Base-by-base conservation (phyloP, 495 filamentous ascomycete genomes). In the Xylaria acuta region DNA sequence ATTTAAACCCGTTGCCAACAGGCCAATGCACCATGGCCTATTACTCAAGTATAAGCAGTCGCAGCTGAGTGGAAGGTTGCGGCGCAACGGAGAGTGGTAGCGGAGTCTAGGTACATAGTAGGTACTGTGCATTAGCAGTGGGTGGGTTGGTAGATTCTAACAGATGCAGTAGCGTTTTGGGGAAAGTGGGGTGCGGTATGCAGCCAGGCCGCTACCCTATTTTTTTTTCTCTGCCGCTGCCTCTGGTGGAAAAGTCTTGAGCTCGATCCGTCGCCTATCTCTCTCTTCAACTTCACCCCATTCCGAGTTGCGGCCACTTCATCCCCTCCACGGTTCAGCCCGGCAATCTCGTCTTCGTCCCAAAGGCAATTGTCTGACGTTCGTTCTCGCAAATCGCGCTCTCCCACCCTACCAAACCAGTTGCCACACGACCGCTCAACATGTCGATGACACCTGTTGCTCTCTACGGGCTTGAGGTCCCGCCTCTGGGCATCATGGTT, bases 391-490 rank as follows among this genome's bases (percentile, higher is more conserved):
- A 70, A 27, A 11, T 14, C 34, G 51, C 30, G 34, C 40, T 22
- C 40, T 70, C 38, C 38, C 45, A 41, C 45, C 22, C 32, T 63
- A 43, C 45, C n/a, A 36, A 30, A 53, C 45, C 34, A 11, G 12
- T 5, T 36, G 16, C n/a, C 11, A n/a, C n/a, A 51, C 43, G 1
- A 30, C 40, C 30, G 14, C 14, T 47, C 65, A 73, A 59, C 53
- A 81, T 81, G 79, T 64, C 74, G 59, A 76, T 90, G 74, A 83
- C 92, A 74, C 93, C 94, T 76, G 90, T 97, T 76, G 93, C 92
- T 79, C 87, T 98, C 80, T 98, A 94, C 80, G 94, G 94, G 81
- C 90, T 98, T 58, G 89, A 92, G 82, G 92, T 98, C 80, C 93
- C 94, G 72, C 84, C 93, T 71, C 92, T 91, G 62, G 92, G 92